Evolutionary conservation across 225 moss, liverwort and hornwort genomes (phyloP).

Genomic region (Pseudisothecium myosuroides): DNA sequence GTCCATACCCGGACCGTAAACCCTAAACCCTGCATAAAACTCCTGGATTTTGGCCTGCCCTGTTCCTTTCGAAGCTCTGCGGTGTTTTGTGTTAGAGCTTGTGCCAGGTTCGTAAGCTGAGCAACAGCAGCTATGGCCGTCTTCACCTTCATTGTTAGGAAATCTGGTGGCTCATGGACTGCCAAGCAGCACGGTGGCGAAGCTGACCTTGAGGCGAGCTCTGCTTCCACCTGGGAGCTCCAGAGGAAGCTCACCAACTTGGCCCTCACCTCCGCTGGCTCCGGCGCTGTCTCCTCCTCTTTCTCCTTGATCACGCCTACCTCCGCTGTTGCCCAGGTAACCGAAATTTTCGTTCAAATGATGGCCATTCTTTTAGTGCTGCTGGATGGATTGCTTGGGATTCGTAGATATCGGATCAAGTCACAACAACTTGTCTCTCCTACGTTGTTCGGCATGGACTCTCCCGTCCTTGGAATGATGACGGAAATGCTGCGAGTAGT

Average conservation of each 20-base stretch:
- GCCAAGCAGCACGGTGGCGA: constrained; percentile 80
- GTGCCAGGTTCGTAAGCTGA: neutral
- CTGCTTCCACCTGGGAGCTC: constrained; percentile 61
- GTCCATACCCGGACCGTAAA: neutral
- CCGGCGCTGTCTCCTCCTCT: constrained; percentile 62
- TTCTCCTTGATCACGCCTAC: constrained; percentile 72
- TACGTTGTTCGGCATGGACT: neutral
- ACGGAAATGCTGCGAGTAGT: no score
- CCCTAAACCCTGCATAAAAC: neutral
- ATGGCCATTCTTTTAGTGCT: neutral
- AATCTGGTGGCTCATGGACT: constrained; percentile 59
- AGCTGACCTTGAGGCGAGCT: constrained; percentile 58
- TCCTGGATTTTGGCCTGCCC: neutral
- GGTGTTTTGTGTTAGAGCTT: neutral
- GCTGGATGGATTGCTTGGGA: neutral
- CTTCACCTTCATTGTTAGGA: constrained; percentile 71
- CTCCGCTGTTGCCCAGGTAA: constrained; percentile 80
- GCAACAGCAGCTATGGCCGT: constrained; percentile 44
- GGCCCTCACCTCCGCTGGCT: constrained; percentile 56
- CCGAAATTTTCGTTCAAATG: neutral
- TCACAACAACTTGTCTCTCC: neutral
- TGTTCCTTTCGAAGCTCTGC: neutral
- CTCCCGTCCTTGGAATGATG: neutral
- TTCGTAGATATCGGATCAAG: neutral
- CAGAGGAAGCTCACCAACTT: constrained; percentile 80